Evolutionary conservation across 257 asterid species (phyloP).

Genomic region (Petunia axillaris): DNA sequence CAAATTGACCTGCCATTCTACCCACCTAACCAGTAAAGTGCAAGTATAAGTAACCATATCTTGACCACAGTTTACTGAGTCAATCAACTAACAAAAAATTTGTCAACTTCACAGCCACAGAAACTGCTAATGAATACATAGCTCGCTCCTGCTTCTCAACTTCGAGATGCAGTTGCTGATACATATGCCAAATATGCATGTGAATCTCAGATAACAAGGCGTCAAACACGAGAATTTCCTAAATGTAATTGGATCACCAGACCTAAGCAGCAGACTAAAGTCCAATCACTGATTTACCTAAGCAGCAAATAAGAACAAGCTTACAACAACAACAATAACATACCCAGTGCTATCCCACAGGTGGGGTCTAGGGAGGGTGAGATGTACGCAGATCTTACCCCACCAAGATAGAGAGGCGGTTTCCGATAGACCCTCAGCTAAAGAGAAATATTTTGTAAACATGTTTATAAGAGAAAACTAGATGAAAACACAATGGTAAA

Average conservation of each 20-base stretch:
- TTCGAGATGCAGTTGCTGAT: background rate
- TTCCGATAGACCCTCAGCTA: too few species aligned
- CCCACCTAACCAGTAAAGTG: slow-evolving; percentile 54
- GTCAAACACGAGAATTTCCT: background rate
- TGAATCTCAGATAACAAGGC: background rate
- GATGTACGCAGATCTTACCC: too few species aligned
- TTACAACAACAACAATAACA: too few species aligned
- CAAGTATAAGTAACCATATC: background rate
- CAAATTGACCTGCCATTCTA: slow-evolving; percentile 84
- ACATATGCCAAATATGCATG: background rate
- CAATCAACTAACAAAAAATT: background rate
- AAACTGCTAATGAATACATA: background rate
- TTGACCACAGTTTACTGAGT: background rate
- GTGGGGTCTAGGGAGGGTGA: too few species aligned
- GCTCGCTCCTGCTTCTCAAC: background rate
- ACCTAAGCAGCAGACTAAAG: background rate
- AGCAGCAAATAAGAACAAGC: background rate
- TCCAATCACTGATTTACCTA: background rate
- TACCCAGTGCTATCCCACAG: too few species aligned
- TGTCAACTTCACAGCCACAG: background rate
- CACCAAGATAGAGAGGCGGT: too few species aligned
- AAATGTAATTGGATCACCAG: background rate
- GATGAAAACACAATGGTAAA: too few species aligned
- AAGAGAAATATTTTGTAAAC: too few species aligned
- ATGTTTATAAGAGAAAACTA: too few species aligned